phyloP scores from a whole-genome alignment of 208 protist genomes.

The Acanthamoeba castellanii region DNA sequence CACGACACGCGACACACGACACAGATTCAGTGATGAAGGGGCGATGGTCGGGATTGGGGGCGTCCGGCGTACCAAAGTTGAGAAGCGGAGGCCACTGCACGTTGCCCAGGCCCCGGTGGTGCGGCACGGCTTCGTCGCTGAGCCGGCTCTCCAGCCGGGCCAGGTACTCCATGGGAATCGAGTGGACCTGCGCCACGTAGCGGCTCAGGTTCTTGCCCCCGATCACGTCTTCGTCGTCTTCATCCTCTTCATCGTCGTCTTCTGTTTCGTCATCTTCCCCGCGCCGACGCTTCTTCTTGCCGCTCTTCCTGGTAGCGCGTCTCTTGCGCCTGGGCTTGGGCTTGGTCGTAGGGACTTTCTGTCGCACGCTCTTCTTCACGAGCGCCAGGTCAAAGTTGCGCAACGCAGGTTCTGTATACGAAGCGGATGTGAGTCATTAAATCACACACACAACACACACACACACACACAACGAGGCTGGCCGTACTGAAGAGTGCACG shows the following conservation, averaged over 20 bases:
- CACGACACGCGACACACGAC: too few relatives aligned
- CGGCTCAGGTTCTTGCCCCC: neutral
- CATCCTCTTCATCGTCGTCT: neutral
- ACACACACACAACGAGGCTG: too few relatives aligned
- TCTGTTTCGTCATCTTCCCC: neutral
- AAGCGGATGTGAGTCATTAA: neutral
- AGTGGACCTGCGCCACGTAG: slow-evolving; percentile 28
- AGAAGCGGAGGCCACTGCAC: slow-evolving; percentile 27
- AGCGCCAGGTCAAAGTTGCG: slow-evolving; percentile 47
- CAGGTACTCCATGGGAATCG: slow-evolving; percentile 20
- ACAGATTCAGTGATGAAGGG: neutral
- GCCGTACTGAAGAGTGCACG: slow-evolving; percentile 52
- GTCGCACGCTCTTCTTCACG: slow-evolving; percentile 1
- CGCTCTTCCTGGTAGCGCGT: neutral
- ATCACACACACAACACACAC: too few relatives aligned
- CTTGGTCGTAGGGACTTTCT: neutral
- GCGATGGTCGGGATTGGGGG: neutral
- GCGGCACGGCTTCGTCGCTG: neutral
- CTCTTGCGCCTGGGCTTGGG: neutral
- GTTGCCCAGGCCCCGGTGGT: slow-evolving; percentile 5
- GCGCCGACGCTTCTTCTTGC: neutral
- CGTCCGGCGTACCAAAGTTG: neutral
- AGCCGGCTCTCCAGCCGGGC: slow-evolving; percentile 1
- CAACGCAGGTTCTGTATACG: slow-evolving; percentile 25
- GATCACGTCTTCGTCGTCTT: neutral